Percentiles rank a stretch among this genome's conserved stretches.
These are phyloP conservation scores for Magnolia changhungtana DNA, from an alignment of 164 flowering plant species.

Conservation along the genomic window DNA sequence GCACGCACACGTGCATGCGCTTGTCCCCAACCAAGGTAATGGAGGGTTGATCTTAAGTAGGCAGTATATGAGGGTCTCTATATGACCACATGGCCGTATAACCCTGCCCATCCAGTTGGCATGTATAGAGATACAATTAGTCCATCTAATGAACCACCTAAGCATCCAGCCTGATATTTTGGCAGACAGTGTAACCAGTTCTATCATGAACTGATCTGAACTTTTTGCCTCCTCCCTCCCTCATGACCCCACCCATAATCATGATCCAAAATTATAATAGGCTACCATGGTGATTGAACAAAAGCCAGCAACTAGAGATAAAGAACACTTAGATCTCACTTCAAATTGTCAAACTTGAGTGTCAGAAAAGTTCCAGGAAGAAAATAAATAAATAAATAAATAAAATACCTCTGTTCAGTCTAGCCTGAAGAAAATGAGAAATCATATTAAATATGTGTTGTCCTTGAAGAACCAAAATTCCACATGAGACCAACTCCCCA, in stretches of 20 bases:
- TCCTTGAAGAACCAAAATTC: slow-evolving; percentile 47
- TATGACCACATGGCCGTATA: neutral
- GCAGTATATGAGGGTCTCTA: no score
- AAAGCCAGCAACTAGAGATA: no score
- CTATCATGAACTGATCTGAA: neutral
- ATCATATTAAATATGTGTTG: slow-evolving; percentile 56
- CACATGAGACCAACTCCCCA: slow-evolving; percentile 63
- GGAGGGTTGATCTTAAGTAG: no score
- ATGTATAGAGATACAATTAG: neutral
- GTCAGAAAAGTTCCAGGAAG: neutral
- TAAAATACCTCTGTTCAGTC: slow-evolving; percentile 52
- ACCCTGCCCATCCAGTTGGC: neutral
- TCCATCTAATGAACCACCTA: neutral
- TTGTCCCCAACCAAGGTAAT: no score
- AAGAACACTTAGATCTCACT: neutral
- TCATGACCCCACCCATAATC: neutral
- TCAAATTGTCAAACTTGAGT: neutral
- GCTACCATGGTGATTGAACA: neutral
- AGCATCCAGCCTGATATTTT: neutral
- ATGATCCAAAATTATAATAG: neutral
- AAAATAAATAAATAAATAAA: neutral
- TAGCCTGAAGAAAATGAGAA: slow-evolving; percentile 70
- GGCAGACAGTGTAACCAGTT: neutral
- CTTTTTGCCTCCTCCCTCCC: neutral
- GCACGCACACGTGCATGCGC: no score